Percentiles rank a stretch among this genome's conserved stretches.
Evolutionary conservation across 768 basidiomycete genomes (phyloP).

Genomic region (Lentinula sp.): DNA sequence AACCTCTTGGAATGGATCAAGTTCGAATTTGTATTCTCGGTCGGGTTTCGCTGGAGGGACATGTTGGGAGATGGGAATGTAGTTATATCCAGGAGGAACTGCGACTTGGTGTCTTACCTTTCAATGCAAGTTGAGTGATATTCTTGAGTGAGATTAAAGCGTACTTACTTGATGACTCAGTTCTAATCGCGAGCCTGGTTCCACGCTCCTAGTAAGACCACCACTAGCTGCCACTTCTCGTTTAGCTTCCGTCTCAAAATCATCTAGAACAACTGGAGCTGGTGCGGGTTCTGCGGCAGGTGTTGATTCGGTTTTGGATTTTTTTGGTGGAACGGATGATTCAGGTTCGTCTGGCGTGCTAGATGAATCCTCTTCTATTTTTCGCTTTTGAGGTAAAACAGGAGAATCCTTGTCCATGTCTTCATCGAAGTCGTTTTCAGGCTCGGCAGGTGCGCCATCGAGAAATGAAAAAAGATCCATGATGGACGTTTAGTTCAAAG

Average conservation of each 20-base stretch:
- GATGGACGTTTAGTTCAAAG: no score
- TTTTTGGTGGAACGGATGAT: slow-evolving; percentile 44
- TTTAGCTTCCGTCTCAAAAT: slow-evolving; percentile 91
- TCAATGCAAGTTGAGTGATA: slow-evolving; percentile 23
- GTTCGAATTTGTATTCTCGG: slow-evolving; percentile 89
- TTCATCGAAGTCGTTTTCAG: no score
- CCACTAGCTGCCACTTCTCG: slow-evolving; percentile 70
- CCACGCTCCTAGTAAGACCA: slow-evolving; percentile 65
- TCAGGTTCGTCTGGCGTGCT: no score
- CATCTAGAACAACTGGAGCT: slow-evolving; percentile 79
- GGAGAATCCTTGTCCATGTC: neutral
- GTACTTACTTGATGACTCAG: slow-evolving; percentile 69
- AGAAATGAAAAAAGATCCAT: no score
- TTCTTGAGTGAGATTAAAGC: neutral
- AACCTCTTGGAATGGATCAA: slow-evolving; percentile 78
- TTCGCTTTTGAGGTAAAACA: slow-evolving; percentile 32
- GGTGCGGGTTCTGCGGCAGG: slow-evolving; percentile 21
- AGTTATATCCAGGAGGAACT: no score
- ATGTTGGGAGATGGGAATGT: no score
- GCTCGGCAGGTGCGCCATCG: no score
- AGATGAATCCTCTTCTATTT: slow-evolving; percentile 22
- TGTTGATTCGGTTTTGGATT: neutral
- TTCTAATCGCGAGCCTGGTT: slow-evolving; percentile 64
- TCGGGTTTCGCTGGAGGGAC: slow-evolving; percentile 60
- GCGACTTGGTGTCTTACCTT: no score